Evolutionary conservation across 2,329 filamentous ascomycete species (phyloP).

Genomic region (Pseudopithomyces maydicus): DNA sequence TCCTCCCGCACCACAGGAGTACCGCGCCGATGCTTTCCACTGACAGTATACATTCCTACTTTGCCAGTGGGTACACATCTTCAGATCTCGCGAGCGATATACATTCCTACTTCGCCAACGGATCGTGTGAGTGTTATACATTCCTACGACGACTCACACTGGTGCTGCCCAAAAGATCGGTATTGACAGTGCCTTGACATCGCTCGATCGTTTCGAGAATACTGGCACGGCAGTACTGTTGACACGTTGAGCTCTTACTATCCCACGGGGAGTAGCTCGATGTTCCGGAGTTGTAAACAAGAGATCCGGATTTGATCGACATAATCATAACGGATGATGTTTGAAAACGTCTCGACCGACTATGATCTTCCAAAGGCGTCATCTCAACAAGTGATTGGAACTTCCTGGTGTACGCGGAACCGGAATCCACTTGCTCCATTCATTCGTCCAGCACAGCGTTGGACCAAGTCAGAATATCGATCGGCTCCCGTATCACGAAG

Average conservation of each 20-base stretch:
- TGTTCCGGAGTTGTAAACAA: not conserved
- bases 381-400: too few species aligned
- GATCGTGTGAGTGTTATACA: not conserved
- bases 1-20: not conserved
- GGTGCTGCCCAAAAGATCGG: not conserved
- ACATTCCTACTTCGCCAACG: not conserved
- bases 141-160: not conserved
- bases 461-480: not conserved
- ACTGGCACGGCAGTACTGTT: not conserved
- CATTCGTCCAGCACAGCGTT: not conserved
- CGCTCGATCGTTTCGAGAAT: not conserved
- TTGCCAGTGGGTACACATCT: not conserved
- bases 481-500: not conserved
- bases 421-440: too few species aligned
- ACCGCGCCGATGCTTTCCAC: not conserved
- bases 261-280: not conserved
- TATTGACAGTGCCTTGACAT: not conserved
- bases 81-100: not conserved
- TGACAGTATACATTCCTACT: not conserved
- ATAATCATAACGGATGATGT: too few species aligned
- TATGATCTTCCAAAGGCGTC: too few species aligned
- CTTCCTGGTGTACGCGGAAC: too few species aligned
- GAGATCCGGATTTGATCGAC: too few species aligned
- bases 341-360: too few species aligned
- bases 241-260: not conserved